Evolutionary conservation across 768 basidiomycete species (phyloP), one percentile per base, ranked within the genome.

Genomic region (Hygrocybe punicea): DNA sequence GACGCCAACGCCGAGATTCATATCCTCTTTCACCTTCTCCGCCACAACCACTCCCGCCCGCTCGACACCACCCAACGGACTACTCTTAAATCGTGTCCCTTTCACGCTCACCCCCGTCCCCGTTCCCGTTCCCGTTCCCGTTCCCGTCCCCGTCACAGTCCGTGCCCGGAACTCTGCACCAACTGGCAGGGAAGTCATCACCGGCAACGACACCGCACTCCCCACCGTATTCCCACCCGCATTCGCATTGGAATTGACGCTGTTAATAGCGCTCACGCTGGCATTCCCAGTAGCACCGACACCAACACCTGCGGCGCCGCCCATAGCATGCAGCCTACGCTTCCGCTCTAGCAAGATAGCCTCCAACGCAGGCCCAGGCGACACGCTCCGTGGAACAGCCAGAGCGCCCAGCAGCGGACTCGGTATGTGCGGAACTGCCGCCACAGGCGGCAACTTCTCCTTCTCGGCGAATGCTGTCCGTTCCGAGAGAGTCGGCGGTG

Each of bases 71-170:
- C 74, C 80, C 33, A 87, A 71, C 33, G 86, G 87, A 64, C 82
- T 89, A 64, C 87, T 90, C 81, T 89, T 90, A 72, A 89, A 91
- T 58, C 81, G 76, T 19, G 76, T 73, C 21, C 83, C 84, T 64
- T 84, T 86, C 51, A 61, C 53, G 36, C 64, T 52, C 51, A 62
- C 52, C 34, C 59, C 48, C 8, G 33, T 21, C 11, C 1, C 29
- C 6, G 33, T 37, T 9, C 42, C n/a, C n/a, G n/a, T n/a, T n/a
- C n/a, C n/a, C n/a, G n/a, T n/a, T n/a, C n/a, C n/a, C n/a, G n/a
- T n/a, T n/a, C n/a, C n/a, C n/a, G n/a, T n/a, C n/a, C n/a, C 48
- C 8, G 33, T 21, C 11, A 13, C 29, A 1, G 33, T 37, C 16
- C 42, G 23, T 14, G 25, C 23, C 25, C 49, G 34, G 23, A 34